phyloP scores from a whole-genome alignment of 2,329 filamentous ascomycete species.

The Penicillium sp. region DNA sequence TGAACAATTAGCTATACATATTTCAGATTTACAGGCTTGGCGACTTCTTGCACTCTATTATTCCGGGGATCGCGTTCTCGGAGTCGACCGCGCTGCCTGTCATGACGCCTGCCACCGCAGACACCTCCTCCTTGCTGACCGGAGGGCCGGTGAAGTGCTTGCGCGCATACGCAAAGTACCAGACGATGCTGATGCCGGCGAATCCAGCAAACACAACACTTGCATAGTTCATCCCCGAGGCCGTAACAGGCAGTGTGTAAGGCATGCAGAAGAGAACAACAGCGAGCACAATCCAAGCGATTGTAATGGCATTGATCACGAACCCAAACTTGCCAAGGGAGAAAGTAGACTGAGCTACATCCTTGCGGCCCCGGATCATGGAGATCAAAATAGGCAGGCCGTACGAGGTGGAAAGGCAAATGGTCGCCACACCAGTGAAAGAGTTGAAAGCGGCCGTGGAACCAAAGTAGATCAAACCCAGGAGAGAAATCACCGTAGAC shows the following conservation, averaged over 20 bases:
- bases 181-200: slow-evolving; percentile 57
- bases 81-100: slow-evolving; percentile 33
- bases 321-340: slow-evolving; percentile 68
- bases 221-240: slow-evolving; percentile 64
- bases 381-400: slow-evolving; percentile 72
- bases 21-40: slow-evolving; percentile 9
- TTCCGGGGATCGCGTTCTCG: slow-evolving; percentile 28
- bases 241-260: slow-evolving; percentile 56
- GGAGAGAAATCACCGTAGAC: slow-evolving; percentile 64
- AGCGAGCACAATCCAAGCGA: slow-evolving; percentile 69
- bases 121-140: slow-evolving; percentile 28
- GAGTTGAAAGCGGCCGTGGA: slow-evolving; percentile 74
- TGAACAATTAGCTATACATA: slow-evolving; percentile 6
- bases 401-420: slow-evolving; percentile 73
- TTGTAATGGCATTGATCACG: slow-evolving; percentile 64
- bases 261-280: slow-evolving; percentile 77
- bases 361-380: slow-evolving; percentile 63
- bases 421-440: slow-evolving; percentile 77
- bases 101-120: slow-evolving; percentile 30
- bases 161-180: slow-evolving; percentile 63
- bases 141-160: slow-evolving; percentile 63
- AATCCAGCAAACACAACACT: slow-evolving; percentile 65
- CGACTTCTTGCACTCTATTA: slow-evolving; percentile 20
- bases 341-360: slow-evolving; percentile 64
- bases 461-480: slow-evolving; percentile 78